Evolutionary conservation across 345 rosid genomes (phyloP), one percentile per base, ranked within the genome.

Genomic region (Heritiera littoralis): DNA sequence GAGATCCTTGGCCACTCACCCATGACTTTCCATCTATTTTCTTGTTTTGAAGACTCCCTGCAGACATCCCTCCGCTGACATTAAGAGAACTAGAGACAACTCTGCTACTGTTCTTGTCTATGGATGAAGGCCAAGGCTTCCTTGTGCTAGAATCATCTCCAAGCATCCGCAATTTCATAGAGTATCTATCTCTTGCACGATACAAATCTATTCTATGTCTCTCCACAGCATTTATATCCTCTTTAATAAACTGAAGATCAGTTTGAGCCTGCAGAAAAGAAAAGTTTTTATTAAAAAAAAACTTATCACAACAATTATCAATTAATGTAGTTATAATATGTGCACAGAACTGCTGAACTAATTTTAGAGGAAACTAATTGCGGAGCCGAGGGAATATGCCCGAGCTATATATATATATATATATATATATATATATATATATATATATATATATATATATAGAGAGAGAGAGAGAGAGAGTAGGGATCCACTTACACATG

Each of bases 181-280:
- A 89, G 83, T 94, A 89, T 81, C 86, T 87, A 76, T 93, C 97
- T 80, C 92, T 93, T 66, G 95, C 94, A 65, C 87, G 91, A 77
- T 91, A 90, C 80, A 96, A 84, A 75, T 94, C 98, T 72, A 91
- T 84, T 83, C 98, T 92, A 82, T 94, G 97, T 77, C 89, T 90
- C 87, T 96, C 97, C 60, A 92, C 98, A 13, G 93, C 90, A 79
- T 89, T 92, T 81, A 96, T 83, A 84, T 96, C 99, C 84, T 91
- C 99, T 82, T 91, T 96, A 58, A 94, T 86, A 86, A 87, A 93
- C 81, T 86, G 97, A 69, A 94, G 97, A 88, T 96, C 97, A 68
- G 86, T 85, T 83, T 91, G 94, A 64, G 89, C 89, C 99, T 96
- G 83, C 81, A 86, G 54, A 51, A 65, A 51, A 65, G 58, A 77